Base-by-base conservation (phyloP, 306 rosid genomes). In the Pterocarpus macrocarpus region DNA sequence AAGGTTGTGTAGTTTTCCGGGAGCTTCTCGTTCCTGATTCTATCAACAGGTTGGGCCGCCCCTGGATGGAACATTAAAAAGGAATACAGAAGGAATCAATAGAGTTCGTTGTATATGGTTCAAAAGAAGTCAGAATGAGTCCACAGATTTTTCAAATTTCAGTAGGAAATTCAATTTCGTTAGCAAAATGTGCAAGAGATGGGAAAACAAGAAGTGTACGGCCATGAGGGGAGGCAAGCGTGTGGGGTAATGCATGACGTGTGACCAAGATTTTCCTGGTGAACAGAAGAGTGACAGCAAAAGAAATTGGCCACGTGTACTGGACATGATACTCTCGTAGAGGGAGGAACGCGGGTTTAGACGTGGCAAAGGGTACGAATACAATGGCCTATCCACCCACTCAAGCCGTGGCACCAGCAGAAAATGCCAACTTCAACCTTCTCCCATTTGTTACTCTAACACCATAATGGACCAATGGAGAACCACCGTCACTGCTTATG, bases 331-430 rank as follows among this genome's bases (percentile, higher is more conserved):
- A 32, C 43, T 85, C 33, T 43, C 11, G 62, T 39, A 22, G 88
- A 81, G 94, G 91, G 55, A 2, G 10, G 5, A 76, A 94, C 94
- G 97, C 94, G 98, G 94, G 87, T 74, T 77, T 85, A 32, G 79
- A 91, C 93, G 92, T 90, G 97, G 36, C 88, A 7, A 15, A 16
- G 69, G 38, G 78, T 22, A 81, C 78, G 71, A 87, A 61, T 22
- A 22, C 28, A 22, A 22, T 68, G 76, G 57, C 28, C 36, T 16
- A 28, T 17, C 76, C 73, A 80, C 64, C 49, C 14, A 52, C 73
- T 43, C 75, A 33, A 56, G 28, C 28, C 28, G 28, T 22, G 28
- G 28, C 28, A 36, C 39, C 28, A 22, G 28, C 28, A 22, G 28
- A 22, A 22, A 22, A 61, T 22, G 32, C 76, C 58, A 55, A 56